Evolutionary conservation across 805 yeast species (phyloP), one percentile per base, ranked within the genome.

Genomic region (Nakazawaea sp.): DNA sequence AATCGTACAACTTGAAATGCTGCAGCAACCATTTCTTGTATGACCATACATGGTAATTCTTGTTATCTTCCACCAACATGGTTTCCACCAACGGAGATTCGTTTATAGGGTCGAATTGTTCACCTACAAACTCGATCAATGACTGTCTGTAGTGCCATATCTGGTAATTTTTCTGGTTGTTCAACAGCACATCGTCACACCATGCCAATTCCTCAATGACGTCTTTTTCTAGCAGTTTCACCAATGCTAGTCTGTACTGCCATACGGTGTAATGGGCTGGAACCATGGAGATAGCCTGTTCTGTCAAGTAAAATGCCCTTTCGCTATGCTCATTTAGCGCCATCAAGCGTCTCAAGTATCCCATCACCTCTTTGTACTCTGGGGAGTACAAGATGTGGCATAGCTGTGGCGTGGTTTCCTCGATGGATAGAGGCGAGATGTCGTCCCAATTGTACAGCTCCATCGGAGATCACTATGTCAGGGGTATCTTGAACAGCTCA

Each of bases 41-140:
- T 1, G 96, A 75, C 97, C 98, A 92, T 5, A 89, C 96, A 50
- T 92, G 98, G 57, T 92, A 94, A 61, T 92, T 92, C 53, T 92
- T 92, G 4, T 80, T 55, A 52, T 92, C 98, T 33, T 77, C 81
- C 10, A 71, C 74, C 4, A 92, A 58, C 82, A 90, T 82, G 32
- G 69, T 59, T 27, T 70, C 69, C 29, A 83, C 62, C 17, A 87
- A 67, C 2, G 84, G 81, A 35, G 67, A 66, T 52, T 92, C 97
- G 26, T 78, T 61, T 29, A 58, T 62, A 2, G 69, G 58, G 30
- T 63, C 48, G 47, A 68, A 68, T 7, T 43, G 43, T 2, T 40
- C 20, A 24, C 44, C 40, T 34, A 43, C 46, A 33, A 55, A 38
- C 29, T 66, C 66, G 38, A 82, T 59, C 7, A 90, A 53, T 24